Conservation (phyloP, 2,329 filamentous ascomycete genomes). For the Paraphoma chrysanthemicola region DNA sequence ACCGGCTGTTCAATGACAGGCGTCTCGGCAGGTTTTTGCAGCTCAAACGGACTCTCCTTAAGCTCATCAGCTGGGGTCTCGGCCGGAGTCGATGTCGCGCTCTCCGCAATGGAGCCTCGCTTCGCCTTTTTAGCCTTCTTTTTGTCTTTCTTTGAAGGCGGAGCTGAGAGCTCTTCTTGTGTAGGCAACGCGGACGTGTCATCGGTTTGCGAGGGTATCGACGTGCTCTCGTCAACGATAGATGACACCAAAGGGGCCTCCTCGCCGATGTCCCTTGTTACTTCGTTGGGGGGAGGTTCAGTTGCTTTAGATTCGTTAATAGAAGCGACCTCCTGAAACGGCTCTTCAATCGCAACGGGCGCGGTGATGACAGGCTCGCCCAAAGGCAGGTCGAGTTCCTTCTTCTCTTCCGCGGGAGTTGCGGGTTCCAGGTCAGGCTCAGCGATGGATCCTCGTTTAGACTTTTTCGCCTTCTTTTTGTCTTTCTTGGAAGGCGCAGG, state of each 20-base stretch:
- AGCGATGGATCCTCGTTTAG: constrained; percentile 18
- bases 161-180: constrained; percentile 4
- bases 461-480: constrained; percentile 27
- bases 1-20: background rate
- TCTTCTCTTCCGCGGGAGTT: constrained; percentile 3
- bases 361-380: constrained; percentile 2
- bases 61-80: constrained; percentile 10
- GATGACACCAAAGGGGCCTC: background rate
- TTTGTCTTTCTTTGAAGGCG: constrained; percentile 26
- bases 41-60: constrained; percentile 5
- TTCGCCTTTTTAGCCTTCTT: constrained; percentile 32
- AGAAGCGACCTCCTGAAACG: background rate
- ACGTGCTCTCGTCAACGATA: background rate
- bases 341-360: background rate
- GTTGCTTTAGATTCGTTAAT: background rate
- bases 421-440: constrained; percentile 13
- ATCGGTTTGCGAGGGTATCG: background rate
- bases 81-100: constrained; percentile 2
- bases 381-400: background rate
- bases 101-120: constrained; percentile 21
- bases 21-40: background rate
- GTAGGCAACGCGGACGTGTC: background rate
- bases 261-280: background rate
- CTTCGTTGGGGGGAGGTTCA: background rate
- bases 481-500: constrained; percentile 13